phyloP scores from a whole-genome alignment of 306 rosid genomes.

The Oxytropis ochrocephala region DNA sequence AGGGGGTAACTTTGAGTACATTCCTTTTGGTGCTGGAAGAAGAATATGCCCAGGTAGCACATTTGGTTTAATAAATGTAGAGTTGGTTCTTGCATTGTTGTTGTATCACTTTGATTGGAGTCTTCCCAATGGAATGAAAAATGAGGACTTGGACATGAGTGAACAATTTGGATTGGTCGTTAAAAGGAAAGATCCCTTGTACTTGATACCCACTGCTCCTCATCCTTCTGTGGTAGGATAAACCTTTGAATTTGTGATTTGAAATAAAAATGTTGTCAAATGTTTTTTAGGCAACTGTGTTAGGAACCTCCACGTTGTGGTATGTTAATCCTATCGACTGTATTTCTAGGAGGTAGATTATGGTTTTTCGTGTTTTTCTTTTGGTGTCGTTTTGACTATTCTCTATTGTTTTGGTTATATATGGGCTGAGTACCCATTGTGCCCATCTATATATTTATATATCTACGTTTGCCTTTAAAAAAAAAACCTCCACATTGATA shows the following conservation, averaged over 20 bases:
- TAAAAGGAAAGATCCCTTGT: background rate
- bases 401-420: too few species aligned
- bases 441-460: too few species aligned
- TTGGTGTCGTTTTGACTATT: too few species aligned
- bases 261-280: too few species aligned
- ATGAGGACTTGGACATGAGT: conserved; percentile 19
- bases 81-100: conserved; percentile 7
- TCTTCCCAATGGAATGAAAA: conserved; percentile 9
- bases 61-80: conserved; percentile 2
- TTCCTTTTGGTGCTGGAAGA: conserved; percentile 41
- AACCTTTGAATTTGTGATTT: background rate
- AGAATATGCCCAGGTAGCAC: conserved; percentile 20
- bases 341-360: too few species aligned
- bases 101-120: conserved; percentile 27
- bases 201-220: background rate
- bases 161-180: background rate
- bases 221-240: background rate
- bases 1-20: conserved; percentile 21
- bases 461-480: too few species aligned
- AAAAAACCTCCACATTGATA: too few species aligned
- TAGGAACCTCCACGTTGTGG: too few species aligned
- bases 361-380: too few species aligned
- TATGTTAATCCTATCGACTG: too few species aligned
- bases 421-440: too few species aligned
- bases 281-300: too few species aligned